phyloP scores from a whole-genome alignment of 2,329 filamentous ascomycete species.

The Scytalidium sp. region DNA sequence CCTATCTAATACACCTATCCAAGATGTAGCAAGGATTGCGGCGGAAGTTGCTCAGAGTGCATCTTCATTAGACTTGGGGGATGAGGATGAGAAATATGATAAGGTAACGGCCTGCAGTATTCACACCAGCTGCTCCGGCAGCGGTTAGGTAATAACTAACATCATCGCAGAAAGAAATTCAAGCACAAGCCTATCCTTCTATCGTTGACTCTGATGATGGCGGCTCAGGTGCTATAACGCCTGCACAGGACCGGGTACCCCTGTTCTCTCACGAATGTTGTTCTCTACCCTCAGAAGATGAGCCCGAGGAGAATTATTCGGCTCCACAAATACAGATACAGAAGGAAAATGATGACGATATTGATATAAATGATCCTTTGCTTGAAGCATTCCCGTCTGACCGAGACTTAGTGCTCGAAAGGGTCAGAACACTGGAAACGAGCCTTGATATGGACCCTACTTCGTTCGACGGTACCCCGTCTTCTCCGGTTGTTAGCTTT shows the following conservation, averaged over 20 bases:
- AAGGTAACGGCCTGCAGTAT: neutral
- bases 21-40: conserved; percentile 38
- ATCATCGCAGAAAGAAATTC: neutral
- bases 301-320: conserved; percentile 2
- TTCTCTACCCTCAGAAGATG: neutral
- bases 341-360: conserved; percentile 6
- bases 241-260: conserved; percentile 24
- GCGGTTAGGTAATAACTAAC: neutral
- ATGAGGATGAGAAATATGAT: conserved; percentile 21
- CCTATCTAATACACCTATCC: conserved; percentile 36
- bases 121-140: neutral
- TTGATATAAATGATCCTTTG: conserved; percentile 24
- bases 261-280: conserved; percentile 25
- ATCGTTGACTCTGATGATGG: neutral
- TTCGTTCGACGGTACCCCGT: conserved; percentile 11
- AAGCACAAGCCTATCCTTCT: neutral
- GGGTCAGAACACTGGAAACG: conserved; percentile 17
- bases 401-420: conserved; percentile 19
- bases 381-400: conserved; percentile 25
- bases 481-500: conserved; percentile 16
- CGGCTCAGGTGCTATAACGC: conserved; percentile 14
- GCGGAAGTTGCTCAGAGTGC: conserved; percentile 43
- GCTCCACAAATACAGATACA: conserved; percentile 4
- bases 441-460: conserved; percentile 20
- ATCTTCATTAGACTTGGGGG: conserved; percentile 26